Base-by-base conservation (phyloP, 164 flowering plant genomes). In the Santalum album region DNA sequence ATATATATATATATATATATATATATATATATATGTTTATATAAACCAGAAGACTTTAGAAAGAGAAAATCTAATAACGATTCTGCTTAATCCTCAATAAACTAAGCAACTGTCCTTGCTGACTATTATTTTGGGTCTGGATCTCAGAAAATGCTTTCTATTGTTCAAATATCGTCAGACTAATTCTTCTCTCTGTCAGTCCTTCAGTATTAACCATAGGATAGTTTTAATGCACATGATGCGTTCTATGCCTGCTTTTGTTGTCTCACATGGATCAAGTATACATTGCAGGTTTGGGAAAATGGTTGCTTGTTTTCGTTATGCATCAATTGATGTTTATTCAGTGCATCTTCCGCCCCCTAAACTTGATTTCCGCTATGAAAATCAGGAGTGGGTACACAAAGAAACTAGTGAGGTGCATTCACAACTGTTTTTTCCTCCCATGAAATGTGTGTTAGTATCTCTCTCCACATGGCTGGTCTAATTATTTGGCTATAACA, bases 281-380 rank as follows among this genome's bases (percentile, higher is more conserved):
- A 39, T 35, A 22, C 19, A 54, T 19, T 65, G 69, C 84, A 91
- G 98, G 68, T 88, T 73, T 68, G 99, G 97, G 23, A 81, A 72
- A 55, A 94, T 87, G 97, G 95, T 90, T 61, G 99, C 97, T 65
- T 92, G 99, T 75, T 94, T 94, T 66, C 92, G 89, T 23, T 94
- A 90, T 81, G 96, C 96, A 50, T 84, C 97, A 27, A 90, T 87
- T 56, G 86, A 94, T 72, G 95, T 94, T 71, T 87, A 82, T 57
- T 84, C 96, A 4, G 96, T 94, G 22, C 83, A 78, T 47, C 80
- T 90, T 52, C 99, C 99, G 14, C 99, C 87, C 1, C 7, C 78
- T 1, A 82, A 81, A 67, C 84, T 94, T 60, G 95, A 82, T 48
- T 90, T 94, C 69, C 73, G 70, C 68, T 77, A 69, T 74, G 77